A percentile compares a stretch with the other conserved stretches of the same genome.
phyloP scores from a whole-genome alignment of 2,329 filamentous ascomycete genomes.

The Emmonsiellopsis sp. region DNA sequence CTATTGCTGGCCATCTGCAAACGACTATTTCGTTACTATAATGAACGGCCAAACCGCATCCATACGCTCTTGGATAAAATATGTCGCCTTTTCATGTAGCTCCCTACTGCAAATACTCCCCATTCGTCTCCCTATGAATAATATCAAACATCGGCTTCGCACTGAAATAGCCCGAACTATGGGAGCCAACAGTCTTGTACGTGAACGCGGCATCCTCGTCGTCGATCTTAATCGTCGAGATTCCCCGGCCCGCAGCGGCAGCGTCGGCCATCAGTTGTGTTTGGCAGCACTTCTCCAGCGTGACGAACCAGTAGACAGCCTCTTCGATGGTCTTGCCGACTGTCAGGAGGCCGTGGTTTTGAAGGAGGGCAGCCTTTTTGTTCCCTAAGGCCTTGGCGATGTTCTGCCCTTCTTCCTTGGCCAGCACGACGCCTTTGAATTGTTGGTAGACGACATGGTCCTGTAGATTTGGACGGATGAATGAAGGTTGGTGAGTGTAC shows the following conservation, averaged over 20 bases:
- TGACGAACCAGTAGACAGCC: conserved; percentile 46
- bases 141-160: conserved; percentile 65
- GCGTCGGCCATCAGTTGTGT: conserved; percentile 46
- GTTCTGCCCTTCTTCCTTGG: conserved; percentile 44
- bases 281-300: conserved; percentile 46
- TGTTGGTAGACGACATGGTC: conserved; percentile 45
- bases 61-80: not conserved
- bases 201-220: conserved; percentile 62
- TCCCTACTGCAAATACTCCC: conserved; percentile 43
- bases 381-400: conserved; percentile 41
- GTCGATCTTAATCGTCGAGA: conserved; percentile 56
- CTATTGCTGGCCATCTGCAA: too few relatives aligned
- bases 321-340: conserved; percentile 44
- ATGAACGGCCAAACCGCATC: not conserved
- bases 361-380: conserved; percentile 44
- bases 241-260: conserved; percentile 48
- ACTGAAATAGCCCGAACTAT: conserved; percentile 58
- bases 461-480: conserved; percentile 14
- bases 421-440: conserved; percentile 47
- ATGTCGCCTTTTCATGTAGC: not conserved
- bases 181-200: conserved; percentile 54
- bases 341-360: conserved; percentile 47
- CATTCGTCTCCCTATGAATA: conserved; percentile 52
- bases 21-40: too few relatives aligned
- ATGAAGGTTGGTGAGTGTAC: not conserved